Evolutionary conservation across 257 asterid species (phyloP).

Genomic region (Solanum tarapatanum): DNA sequence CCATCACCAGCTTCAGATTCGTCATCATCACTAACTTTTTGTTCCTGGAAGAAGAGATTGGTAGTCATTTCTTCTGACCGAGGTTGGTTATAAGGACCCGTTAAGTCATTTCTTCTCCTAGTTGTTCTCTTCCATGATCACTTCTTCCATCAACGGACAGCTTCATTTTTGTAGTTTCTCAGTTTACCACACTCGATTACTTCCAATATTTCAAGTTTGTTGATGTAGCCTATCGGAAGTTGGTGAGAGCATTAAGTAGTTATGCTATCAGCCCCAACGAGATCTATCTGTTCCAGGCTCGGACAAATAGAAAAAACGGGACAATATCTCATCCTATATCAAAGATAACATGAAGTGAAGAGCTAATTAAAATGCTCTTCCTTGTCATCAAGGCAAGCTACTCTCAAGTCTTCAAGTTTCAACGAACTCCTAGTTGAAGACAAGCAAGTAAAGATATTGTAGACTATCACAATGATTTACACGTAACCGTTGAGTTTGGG

Average conservation of each 20-base stretch:
- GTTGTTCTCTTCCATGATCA: background rate
- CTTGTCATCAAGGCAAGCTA: background rate
- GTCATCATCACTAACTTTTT: background rate
- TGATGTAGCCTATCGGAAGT: background rate
- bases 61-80: background rate
- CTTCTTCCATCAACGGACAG: background rate
- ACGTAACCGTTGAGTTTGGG: background rate
- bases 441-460: background rate
- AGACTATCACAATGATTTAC: background rate
- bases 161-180: background rate
- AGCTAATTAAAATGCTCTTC: background rate
- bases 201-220: background rate
- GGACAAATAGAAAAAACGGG: background rate
- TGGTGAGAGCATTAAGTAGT: background rate
- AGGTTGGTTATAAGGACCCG: background rate
- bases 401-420: background rate
- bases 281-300: background rate
- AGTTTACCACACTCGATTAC: background rate
- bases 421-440: background rate
- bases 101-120: background rate
- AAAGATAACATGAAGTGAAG: background rate
- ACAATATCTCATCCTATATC: background rate
- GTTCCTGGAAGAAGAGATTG: background rate
- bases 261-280: background rate
- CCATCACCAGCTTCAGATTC: background rate